These are phyloP conservation scores for Leonotis leonurus DNA, from an alignment of 257 asterid genomes.

Conservation along the genomic window DNA sequence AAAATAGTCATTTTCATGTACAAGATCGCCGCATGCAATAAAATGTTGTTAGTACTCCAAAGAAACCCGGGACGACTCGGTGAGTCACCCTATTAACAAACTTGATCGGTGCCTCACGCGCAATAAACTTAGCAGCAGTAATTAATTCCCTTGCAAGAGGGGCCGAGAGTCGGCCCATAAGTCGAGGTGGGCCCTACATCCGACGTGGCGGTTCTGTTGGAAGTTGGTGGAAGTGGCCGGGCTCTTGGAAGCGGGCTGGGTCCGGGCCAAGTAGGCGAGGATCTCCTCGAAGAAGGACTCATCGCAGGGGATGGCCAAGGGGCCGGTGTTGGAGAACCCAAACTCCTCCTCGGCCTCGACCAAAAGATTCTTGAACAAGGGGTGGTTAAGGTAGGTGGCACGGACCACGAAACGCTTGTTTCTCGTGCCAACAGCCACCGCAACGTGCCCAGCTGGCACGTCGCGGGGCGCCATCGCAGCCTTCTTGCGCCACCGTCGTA, in stretches of 20 bases:
- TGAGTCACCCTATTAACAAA: slow-evolving; percentile 14
- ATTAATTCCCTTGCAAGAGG: slow-evolving; percentile 33
- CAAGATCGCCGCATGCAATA: slow-evolving; percentile 8
- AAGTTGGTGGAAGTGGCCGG: slow-evolving; percentile 27
- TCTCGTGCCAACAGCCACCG: slow-evolving; percentile 42
- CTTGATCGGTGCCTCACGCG: slow-evolving; percentile 4
- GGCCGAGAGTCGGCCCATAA: slow-evolving; percentile 59
- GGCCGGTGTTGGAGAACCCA: slow-evolving; percentile 54
- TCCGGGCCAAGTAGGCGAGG: slow-evolving; percentile 38
- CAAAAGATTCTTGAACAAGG: slow-evolving; percentile 40
- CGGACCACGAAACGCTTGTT: slow-evolving; percentile 40
- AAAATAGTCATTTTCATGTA: slow-evolving; percentile 11
- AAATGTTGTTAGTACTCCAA: background rate
- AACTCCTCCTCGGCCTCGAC: slow-evolving; percentile 53
- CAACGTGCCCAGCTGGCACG: slow-evolving; percentile 62
- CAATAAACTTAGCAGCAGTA: slow-evolving; percentile 8
- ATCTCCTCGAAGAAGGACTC: slow-evolving; percentile 49
- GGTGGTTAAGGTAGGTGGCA: slow-evolving; percentile 51
- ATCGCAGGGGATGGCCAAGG: slow-evolving; percentile 51
- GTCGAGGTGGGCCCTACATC: slow-evolving; percentile 34
- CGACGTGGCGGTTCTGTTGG: slow-evolving; percentile 40
- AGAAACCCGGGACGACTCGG: slow-evolving; percentile 53
- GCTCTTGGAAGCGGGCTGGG: slow-evolving; percentile 23
- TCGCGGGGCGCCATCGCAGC: slow-evolving; percentile 38
- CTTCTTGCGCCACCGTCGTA: slow-evolving; percentile 57